Percentiles rank a stretch among this genome's conserved stretches.
Conservation (phyloP, 805 yeast genomes). For the Cyberlindnera maritima region DNA sequence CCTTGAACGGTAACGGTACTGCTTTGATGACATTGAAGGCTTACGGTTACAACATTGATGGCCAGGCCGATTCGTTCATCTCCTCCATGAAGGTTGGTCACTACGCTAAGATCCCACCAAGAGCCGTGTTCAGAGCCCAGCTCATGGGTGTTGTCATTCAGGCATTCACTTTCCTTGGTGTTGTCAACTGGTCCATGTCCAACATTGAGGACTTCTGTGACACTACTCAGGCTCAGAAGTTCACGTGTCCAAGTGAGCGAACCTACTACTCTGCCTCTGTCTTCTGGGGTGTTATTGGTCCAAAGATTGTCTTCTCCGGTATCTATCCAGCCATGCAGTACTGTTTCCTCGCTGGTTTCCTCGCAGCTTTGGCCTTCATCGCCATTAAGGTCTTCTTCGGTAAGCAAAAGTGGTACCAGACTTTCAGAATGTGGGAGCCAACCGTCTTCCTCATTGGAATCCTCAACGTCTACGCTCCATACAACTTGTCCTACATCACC, state of each 20-base stretch:
- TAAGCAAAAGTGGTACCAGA: constrained; percentile 10
- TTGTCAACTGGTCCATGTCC: constrained; percentile 35
- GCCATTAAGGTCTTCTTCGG: constrained; percentile 26
- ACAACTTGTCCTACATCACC: constrained; percentile 39
- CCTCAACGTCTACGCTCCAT: constrained; percentile 44
- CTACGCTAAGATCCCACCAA: constrained; percentile 57
- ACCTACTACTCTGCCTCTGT: constrained; percentile 41
- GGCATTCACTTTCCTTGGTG: constrained; percentile 30
- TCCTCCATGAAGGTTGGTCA: constrained; percentile 43
- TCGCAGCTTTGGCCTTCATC: constrained; percentile 33
- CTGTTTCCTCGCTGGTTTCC: constrained; percentile 58
- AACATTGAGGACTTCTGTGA: constrained; percentile 35
- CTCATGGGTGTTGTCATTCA: constrained; percentile 33
- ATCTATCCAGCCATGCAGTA: constrained; percentile 61
- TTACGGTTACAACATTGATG: constrained; percentile 56
- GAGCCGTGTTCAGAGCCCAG: constrained; percentile 51
- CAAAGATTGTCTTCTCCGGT: constrained; percentile 51
- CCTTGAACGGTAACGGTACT: constrained; percentile 47
- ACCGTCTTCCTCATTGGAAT: constrained; percentile 51
- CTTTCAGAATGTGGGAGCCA: constrained; percentile 38
- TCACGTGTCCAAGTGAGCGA: constrained; percentile 37
- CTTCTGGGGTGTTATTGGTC: constrained; percentile 57
- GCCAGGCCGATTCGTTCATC: constrained; percentile 61
- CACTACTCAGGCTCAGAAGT: constrained; percentile 35
- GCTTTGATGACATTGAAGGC: constrained; percentile 53